A percentile compares a stretch with the other conserved stretches of the same genome.
Evolutionary conservation across 1,284 basidiomycete genomes (phyloP).

Genomic region (Cryptococcus hybrid): DNA sequence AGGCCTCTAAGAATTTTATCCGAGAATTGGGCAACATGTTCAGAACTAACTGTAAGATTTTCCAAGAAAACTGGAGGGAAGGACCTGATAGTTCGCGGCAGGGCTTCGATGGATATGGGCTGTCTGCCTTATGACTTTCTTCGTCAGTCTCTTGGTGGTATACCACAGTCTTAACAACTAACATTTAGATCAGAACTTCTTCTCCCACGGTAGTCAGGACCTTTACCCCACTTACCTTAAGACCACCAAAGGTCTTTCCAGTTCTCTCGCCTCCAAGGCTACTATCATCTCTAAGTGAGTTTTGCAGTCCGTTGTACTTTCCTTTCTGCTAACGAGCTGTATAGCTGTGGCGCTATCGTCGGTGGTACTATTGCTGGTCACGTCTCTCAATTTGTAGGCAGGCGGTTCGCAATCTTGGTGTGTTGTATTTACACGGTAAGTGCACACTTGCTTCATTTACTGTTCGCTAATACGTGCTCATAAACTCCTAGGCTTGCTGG

Average conservation of each 20-base stretch:
- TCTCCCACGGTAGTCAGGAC: conserved; percentile 69
- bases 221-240: conserved; percentile 67
- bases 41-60: conserved; percentile 61
- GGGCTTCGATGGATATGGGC: conserved; percentile 82
- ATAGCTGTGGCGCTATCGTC: conserved; percentile 61
- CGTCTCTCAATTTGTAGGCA: conserved; percentile 78
- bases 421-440: conserved; percentile 56
- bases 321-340: not conserved
- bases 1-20: conserved; percentile 70
- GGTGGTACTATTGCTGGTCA: conserved; percentile 79
- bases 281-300: conserved; percentile 72
- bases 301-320: not conserved
- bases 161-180: not conserved
- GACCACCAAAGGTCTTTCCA: conserved; percentile 46
- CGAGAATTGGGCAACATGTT: conserved; percentile 71
- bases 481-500: conserved; percentile 27
- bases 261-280: conserved; percentile 68
- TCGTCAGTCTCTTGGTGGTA: conserved; percentile 21
- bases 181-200: conserved; percentile 12
- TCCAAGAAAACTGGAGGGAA: not conserved
- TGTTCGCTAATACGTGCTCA: conserved; percentile 3
- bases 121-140: conserved; percentile 51
- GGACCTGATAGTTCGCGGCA: not conserved
- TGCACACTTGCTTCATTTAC: conserved; percentile 1
- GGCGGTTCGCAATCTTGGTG: conserved; percentile 59